Evolutionary conservation across 1,284 basidiomycete species (phyloP).

Genomic region (Ceratobasidium sp.): DNA sequence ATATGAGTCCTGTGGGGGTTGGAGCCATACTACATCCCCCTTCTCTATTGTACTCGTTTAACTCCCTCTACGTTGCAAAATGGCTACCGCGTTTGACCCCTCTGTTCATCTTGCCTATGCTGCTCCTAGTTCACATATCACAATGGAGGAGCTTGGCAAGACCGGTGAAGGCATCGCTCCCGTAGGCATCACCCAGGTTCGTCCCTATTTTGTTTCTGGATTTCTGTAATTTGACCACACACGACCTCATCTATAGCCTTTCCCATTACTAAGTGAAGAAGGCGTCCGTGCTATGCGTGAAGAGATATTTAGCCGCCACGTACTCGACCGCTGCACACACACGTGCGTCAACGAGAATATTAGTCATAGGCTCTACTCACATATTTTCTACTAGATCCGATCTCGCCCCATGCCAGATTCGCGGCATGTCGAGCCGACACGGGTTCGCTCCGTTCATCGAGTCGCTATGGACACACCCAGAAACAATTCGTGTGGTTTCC

Average conservation of each 20-base stretch:
- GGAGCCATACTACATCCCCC: neutral
- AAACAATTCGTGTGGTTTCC: slow-evolving; percentile 50
- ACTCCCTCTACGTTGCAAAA: neutral
- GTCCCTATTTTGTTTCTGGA: neutral
- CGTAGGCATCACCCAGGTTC: slow-evolving; percentile 45
- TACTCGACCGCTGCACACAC: slow-evolving; percentile 47
- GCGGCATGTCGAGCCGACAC: neutral
- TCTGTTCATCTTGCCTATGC: slow-evolving; percentile 51
- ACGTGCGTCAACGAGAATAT: too few species aligned
- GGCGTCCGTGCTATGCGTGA: slow-evolving; percentile 52
- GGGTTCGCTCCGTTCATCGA: slow-evolving; percentile 22
- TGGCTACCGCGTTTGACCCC: slow-evolving; percentile 50
- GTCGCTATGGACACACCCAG: slow-evolving; percentile 52
- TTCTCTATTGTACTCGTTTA: neutral
- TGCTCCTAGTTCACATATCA: slow-evolving; percentile 45
- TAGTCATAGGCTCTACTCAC: too few species aligned
- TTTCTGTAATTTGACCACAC: neutral
- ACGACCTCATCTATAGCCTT: slow-evolving; percentile 49
- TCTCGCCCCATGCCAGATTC: slow-evolving; percentile 25
- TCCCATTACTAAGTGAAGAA: slow-evolving; percentile 51
- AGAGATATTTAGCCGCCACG: slow-evolving; percentile 51
- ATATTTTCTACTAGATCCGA: slow-evolving; percentile 23
- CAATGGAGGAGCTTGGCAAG: slow-evolving; percentile 52
- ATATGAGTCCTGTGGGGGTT: neutral
- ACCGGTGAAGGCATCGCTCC: slow-evolving; percentile 47